Conservation (phyloP, 208 protist species). For the Leishmania turanica region DNA sequence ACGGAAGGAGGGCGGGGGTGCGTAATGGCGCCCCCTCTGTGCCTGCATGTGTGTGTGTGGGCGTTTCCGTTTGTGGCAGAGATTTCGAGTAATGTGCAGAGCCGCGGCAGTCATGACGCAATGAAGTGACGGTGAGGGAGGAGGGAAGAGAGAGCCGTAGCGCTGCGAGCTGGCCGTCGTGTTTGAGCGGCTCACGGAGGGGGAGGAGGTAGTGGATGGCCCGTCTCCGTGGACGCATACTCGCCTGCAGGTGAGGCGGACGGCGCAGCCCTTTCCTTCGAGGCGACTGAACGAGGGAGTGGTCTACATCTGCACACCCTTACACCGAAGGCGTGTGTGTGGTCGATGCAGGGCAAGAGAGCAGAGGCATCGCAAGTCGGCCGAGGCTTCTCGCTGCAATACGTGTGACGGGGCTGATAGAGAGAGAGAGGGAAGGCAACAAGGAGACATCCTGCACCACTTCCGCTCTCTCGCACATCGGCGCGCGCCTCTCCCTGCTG, state of each 20-base stretch:
- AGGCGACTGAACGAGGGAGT: not conserved
- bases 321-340: not conserved
- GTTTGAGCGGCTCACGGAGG: not conserved
- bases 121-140: not conserved
- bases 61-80: not conserved
- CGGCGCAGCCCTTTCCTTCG: not conserved
- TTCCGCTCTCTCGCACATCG: not conserved
- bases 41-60: no score
- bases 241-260: not conserved
- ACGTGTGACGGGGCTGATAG: not conserved
- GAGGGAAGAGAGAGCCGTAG: not conserved
- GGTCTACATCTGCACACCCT: not conserved
- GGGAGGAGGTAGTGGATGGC: not conserved
- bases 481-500: not conserved
- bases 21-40: not conserved
- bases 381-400: not conserved
- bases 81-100: slow-evolving; percentile 5
- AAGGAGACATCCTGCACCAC: not conserved
- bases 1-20: not conserved
- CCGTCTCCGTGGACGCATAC: not conserved
- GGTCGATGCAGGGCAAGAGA: not conserved
- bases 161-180: not conserved
- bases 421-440: no score
- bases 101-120: not conserved
- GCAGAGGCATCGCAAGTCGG: no score